Evolutionary conservation across 139 green algal species (phyloP), one percentile per base, ranked within the genome.

Genomic region (Ulvella scutata): DNA sequence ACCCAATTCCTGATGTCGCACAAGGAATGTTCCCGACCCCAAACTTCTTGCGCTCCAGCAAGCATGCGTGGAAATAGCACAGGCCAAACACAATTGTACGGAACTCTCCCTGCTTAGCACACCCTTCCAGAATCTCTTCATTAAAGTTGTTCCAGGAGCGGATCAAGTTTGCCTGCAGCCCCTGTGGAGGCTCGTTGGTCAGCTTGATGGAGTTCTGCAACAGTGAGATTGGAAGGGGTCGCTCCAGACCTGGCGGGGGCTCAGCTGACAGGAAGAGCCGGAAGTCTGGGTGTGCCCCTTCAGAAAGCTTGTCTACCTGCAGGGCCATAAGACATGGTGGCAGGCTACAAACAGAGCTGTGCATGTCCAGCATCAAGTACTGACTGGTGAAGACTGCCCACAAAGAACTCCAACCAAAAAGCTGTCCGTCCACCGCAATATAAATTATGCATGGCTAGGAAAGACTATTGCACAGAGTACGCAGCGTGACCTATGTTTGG

Each of bases 1-100:
- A 96, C 29, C 92, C 92, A 59, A 95, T 93, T 76, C 90, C 90
- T 21, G 75, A 85, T 39, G 78, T 84, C n/a, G 85, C 76, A 61
- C 83, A 80, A 13, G 88, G 90, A 73, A 93, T 76, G 82, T 96
- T 97, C 78, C 90, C 90, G 29, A 96, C 90, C 23, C 92, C 92
- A 80, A 96, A 97, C 87, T 96, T 96, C 83, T 97, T 97, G 37
- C 92, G 82, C 79, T 97, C 92, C 35, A 96, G 83, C 73, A 97
- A 76, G 0, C 85, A 86, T 3, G 88, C 89, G 76, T 97, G 92
- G 88, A 94, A 97, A 83, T 93, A 96, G 84, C 81, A 94, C 36
- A 97, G 87, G 23, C 90, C 88, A 81, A 96, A 96, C 6, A 95
- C 74, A 74, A 97, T 92, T 61, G 82, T 83, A 4, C 92, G 80